Evolutionary conservation across 495 filamentous ascomycete genomes (phyloP).

Genomic region (Penicillium salamii): DNA sequence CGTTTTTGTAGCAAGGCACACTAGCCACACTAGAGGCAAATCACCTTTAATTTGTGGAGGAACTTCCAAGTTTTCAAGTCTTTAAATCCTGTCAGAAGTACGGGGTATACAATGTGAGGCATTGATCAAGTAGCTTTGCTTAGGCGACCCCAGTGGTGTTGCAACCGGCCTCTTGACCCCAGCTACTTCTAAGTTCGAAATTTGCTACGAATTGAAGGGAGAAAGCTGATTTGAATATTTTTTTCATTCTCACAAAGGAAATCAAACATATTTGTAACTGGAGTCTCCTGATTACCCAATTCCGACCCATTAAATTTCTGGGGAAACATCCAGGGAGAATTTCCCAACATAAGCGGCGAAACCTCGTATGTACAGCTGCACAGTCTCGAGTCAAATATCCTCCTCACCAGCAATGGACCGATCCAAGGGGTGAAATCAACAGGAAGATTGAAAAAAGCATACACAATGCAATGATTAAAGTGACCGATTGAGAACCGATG

Average conservation of each 20-base stretch:
- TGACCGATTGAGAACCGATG: no score
- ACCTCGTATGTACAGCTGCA: constrained; percentile 42
- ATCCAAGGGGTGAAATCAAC: constrained; percentile 20
- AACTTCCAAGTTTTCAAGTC: no score
- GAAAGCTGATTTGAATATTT: background rate
- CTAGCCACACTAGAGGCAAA: no score
- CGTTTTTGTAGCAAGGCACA: no score
- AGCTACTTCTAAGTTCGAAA: no score
- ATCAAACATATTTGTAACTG: constrained; percentile 29
- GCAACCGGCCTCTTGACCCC: no score
- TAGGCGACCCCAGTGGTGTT: no score
- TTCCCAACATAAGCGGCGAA: constrained; percentile 11
- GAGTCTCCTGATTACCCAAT: constrained; percentile 25
- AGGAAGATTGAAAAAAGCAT: background rate
- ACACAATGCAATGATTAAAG: no score
- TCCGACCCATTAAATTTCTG: constrained; percentile 27
- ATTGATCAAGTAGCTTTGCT: no score
- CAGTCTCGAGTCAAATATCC: constrained; percentile 16
- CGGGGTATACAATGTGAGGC: no score
- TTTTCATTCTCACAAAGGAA: constrained; percentile 30
- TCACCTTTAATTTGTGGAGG: no score
- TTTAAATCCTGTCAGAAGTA: no score
- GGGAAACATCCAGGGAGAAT: constrained; percentile 16
- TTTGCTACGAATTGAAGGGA: background rate
- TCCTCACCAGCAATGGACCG: constrained; percentile 10